These are phyloP conservation scores for Maudiozyma saulgeensis DNA, from an alignment of 805 yeast species.

Conservation along the genomic window DNA sequence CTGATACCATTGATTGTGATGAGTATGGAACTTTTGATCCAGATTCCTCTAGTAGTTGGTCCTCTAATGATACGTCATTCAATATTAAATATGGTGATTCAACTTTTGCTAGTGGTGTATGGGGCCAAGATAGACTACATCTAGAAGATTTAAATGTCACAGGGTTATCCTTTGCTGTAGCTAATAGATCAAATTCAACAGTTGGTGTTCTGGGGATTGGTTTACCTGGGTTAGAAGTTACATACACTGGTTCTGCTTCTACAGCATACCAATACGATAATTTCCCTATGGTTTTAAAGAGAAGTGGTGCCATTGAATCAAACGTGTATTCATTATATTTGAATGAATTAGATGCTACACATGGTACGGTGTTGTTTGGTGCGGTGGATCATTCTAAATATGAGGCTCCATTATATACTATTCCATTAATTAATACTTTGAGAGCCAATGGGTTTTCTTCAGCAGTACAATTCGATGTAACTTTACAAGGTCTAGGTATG, in stretches of 20 bases:
- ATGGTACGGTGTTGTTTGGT: slow-evolving; percentile 61
- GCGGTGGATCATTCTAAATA: slow-evolving; percentile 61
- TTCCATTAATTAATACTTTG: slow-evolving; percentile 41
- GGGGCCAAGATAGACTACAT: slow-evolving; percentile 46
- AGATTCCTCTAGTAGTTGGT: slow-evolving; percentile 15
- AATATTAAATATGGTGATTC: slow-evolving; percentile 45
- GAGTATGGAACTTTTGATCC: slow-evolving; percentile 30
- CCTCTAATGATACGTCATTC: slow-evolving; percentile 30
- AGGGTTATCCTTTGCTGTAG: slow-evolving; percentile 63
- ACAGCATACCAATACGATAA: slow-evolving; percentile 45
- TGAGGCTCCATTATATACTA: slow-evolving; percentile 38
- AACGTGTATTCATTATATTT: slow-evolving; percentile 56
- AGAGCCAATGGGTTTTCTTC: slow-evolving; percentile 9
- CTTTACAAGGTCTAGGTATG: slow-evolving; percentile 25
- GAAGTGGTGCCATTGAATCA: slow-evolving; percentile 46
- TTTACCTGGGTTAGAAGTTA: slow-evolving; percentile 56
- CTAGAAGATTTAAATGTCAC: slow-evolving; percentile 43
- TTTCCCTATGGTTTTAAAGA: slow-evolving; percentile 52
- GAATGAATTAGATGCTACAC: slow-evolving; percentile 32
- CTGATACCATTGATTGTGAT: slow-evolving; percentile 31
- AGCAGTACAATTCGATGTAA: slow-evolving; percentile 20
- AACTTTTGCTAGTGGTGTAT: slow-evolving; percentile 34
- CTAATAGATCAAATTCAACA: slow-evolving; percentile 50
- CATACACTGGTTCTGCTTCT: slow-evolving; percentile 32
- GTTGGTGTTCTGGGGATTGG: slow-evolving; percentile 72